Evolutionary conservation across 108 stramenopile genomes (phyloP).

Genomic region (Cyclotella sp.): DNA sequence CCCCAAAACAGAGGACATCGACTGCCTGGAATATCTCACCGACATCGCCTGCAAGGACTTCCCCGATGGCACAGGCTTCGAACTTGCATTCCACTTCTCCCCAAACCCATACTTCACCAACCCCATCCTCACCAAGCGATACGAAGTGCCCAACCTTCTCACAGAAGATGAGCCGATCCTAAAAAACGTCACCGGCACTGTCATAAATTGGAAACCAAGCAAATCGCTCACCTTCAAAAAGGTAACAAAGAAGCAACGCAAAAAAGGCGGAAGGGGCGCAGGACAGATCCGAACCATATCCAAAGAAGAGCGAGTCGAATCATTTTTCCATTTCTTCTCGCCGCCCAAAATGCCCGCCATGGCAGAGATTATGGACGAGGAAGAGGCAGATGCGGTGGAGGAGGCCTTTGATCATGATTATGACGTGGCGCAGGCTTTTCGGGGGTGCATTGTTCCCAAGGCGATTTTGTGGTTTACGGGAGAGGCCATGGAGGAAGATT

Average conservation of each 20-base stretch:
- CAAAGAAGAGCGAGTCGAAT: constrained; percentile 78
- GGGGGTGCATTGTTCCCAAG: constrained; percentile 88
- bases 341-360: constrained; percentile 75
- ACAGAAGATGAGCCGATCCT: constrained; percentile 93
- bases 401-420: constrained; percentile 90
- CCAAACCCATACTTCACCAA: constrained; percentile 92
- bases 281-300: constrained; percentile 84
- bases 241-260: constrained; percentile 85
- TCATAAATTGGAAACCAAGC: constrained; percentile 85
- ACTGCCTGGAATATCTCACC: constrained; percentile 73
- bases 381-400: constrained; percentile 82
- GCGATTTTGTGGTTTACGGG: constrained; percentile 95
- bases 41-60: constrained; percentile 80
- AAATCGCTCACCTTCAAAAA: constrained; percentile 65
- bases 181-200: constrained; percentile 81
- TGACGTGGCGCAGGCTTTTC: constrained; percentile 90
- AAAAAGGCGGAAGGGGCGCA: constrained; percentile 78
- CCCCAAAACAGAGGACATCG: constrained; percentile 59
- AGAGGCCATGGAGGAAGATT: constrained; percentile 65
- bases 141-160: constrained; percentile 91
- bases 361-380: constrained; percentile 80
- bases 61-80: constrained; percentile 87
- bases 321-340: constrained; percentile 93
- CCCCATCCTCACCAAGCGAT: constrained; percentile 82
- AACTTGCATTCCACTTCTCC: constrained; percentile 85